phyloP scores from a whole-genome alignment of 164 flowering plant species.

The Vitis rupestris region DNA sequence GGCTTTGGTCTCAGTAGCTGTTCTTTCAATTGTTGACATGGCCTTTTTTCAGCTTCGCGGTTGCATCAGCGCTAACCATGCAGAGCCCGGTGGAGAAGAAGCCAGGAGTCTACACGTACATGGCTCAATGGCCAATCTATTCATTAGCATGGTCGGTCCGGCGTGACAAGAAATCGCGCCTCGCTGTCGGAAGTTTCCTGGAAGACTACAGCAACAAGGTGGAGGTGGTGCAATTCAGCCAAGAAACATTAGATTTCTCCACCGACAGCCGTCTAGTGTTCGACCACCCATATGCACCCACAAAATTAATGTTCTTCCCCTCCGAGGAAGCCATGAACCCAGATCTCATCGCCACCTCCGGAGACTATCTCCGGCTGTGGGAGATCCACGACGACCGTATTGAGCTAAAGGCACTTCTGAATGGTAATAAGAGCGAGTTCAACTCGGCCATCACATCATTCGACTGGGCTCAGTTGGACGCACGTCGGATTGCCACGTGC shows the following conservation, averaged over 20 bases:
- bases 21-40: no score
- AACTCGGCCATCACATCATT: conserved; percentile 38
- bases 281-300: conserved; percentile 47
- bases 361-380: conserved; percentile 41
- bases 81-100: conserved; percentile 18
- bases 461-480: conserved; percentile 34
- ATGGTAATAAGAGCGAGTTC: conserved; percentile 37
- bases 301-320: conserved; percentile 43
- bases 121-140: conserved; percentile 28
- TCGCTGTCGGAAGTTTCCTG: conserved; percentile 39
- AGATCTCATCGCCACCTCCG: conserved; percentile 43
- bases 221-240: conserved; percentile 33
- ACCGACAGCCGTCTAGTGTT: conserved; percentile 28
- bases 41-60: no score
- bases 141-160: conserved; percentile 29
- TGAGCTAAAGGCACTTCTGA: conserved; percentile 32
- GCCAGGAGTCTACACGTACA: conserved; percentile 25
- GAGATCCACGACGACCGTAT: conserved; percentile 29
- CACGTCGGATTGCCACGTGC: conserved; percentile 24
- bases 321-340: conserved; percentile 26
- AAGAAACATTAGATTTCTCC: conserved; percentile 24
- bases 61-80: conserved; percentile 6
- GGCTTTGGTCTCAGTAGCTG: no score
- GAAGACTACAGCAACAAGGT: conserved; percentile 42
- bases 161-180: conserved; percentile 23